Conservation (phyloP, 192 early-diverging fungal species). For the Chytriomyces sp. region DNA sequence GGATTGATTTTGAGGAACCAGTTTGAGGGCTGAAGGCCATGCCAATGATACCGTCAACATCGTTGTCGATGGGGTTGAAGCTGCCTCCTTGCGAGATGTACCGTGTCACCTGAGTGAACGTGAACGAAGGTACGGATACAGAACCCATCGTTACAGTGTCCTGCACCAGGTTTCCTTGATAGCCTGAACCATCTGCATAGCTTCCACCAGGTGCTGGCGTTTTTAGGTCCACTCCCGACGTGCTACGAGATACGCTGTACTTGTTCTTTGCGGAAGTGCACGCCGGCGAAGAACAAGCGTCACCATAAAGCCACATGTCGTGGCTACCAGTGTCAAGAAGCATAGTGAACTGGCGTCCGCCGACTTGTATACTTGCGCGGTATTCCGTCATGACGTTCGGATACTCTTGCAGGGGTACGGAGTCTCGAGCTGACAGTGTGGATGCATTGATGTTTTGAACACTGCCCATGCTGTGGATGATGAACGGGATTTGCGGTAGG, state of each 20-base stretch:
- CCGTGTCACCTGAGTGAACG: constrained; percentile 14
- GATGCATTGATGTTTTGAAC: not conserved
- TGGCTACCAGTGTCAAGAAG: constrained; percentile 55
- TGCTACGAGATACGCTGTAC: constrained; percentile 32
- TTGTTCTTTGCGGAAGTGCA: constrained; percentile 23
- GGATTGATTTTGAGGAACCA: not conserved
- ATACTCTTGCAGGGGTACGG: not conserved
- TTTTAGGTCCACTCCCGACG: constrained; percentile 35
- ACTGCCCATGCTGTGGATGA: not conserved
- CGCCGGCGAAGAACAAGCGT: constrained; percentile 22
- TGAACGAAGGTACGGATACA: not conserved
- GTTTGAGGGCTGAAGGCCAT: constrained; percentile 14
- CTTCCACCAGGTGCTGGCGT: constrained; percentile 16
- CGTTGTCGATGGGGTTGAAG: not conserved
- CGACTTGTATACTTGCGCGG: constrained; percentile 39
- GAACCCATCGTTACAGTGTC: not conserved
- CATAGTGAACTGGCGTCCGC: constrained; percentile 36
- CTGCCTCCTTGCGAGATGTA: not conserved
- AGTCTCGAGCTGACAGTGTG: not conserved
- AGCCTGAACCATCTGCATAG: constrained; percentile 18
- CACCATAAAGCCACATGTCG: constrained; percentile 46
- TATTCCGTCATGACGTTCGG: constrained; percentile 26
- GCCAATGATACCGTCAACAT: constrained; percentile 17
- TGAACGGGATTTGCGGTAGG: too few relatives aligned
- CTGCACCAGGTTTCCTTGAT: constrained; percentile 6